Evolutionary conservation across 768 basidiomycete species (phyloP).

Genomic region (Podaxis mareebaensis): DNA sequence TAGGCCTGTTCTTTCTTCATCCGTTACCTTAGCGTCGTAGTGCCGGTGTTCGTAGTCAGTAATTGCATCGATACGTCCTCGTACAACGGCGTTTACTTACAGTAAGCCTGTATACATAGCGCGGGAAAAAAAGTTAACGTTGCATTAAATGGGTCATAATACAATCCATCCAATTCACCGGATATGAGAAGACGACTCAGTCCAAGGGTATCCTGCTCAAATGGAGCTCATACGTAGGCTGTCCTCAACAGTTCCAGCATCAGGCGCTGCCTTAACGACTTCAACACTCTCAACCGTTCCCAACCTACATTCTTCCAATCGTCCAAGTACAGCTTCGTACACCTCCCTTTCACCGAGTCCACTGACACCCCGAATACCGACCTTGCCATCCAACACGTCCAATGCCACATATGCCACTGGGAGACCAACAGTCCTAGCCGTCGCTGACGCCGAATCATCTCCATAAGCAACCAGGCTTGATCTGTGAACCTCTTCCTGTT

Average conservation of each 20-base stretch:
- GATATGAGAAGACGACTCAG: neutral
- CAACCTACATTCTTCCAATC: slow-evolving; percentile 53
- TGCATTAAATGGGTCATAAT: neutral
- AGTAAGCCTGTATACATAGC: neutral
- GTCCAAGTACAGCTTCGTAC: slow-evolving; percentile 66
- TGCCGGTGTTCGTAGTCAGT: too few species aligned
- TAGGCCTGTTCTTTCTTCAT: too few species aligned
- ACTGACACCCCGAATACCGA: slow-evolving; percentile 55
- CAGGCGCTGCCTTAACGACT: slow-evolving; percentile 4
- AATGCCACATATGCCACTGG: slow-evolving; percentile 85
- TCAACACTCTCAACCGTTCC: slow-evolving; percentile 43
- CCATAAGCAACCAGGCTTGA: slow-evolving; percentile 69
- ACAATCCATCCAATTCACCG: neutral
- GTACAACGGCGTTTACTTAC: too few species aligned
- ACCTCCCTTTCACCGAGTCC: slow-evolving; percentile 58
- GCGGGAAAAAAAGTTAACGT: neutral
- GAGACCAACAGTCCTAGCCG: slow-evolving; percentile 88
- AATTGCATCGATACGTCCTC: too few species aligned
- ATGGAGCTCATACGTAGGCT: neutral
- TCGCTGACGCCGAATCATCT: slow-evolving; percentile 59
- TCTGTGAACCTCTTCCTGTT: slow-evolving; percentile 55
- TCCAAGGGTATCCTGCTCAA: neutral
- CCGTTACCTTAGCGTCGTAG: too few species aligned
- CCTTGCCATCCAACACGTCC: slow-evolving; percentile 64
- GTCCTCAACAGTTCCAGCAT: slow-evolving; percentile 5